These are phyloP conservation scores for Petunia secreta DNA, from an alignment of 257 asterid species.

Conservation along the genomic window DNA sequence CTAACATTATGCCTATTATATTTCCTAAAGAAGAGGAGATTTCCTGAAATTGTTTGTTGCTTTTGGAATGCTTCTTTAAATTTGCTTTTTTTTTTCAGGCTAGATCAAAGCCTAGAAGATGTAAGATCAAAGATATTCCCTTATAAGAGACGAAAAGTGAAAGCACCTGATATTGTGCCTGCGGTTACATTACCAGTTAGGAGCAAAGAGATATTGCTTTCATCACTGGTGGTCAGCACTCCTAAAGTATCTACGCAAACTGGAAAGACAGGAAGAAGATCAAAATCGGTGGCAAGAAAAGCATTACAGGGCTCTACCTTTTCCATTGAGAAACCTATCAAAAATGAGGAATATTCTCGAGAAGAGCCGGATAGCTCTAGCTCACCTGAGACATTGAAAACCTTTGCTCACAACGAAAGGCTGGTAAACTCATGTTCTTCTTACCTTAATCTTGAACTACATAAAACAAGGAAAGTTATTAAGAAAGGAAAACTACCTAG, in stretches of 20 bases:
- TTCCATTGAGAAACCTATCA: slow-evolving; percentile 72
- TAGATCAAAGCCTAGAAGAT: slow-evolving; percentile 90
- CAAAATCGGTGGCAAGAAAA: slow-evolving; percentile 81
- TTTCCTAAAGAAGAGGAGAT: background rate
- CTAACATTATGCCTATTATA: background rate
- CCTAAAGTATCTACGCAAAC: slow-evolving; percentile 83
- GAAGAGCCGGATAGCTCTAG: slow-evolving; percentile 81
- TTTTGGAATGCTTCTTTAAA: background rate
- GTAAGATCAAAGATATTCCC: slow-evolving; percentile 90
- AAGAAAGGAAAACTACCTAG: background rate
- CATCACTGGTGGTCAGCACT: slow-evolving; percentile 88
- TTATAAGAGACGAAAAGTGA: slow-evolving; percentile 71
- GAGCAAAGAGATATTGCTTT: slow-evolving; percentile 97
- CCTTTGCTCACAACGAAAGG: slow-evolving; percentile 54
- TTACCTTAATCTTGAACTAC: background rate
- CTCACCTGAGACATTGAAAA: slow-evolving; percentile 71
- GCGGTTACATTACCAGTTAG: slow-evolving; percentile 74
- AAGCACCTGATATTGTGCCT: slow-evolving; percentile 66
- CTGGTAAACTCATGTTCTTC: slow-evolving; percentile 55
- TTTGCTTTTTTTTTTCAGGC: slow-evolving; percentile 50
- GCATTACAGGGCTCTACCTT: slow-evolving; percentile 72
- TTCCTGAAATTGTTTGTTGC: background rate
- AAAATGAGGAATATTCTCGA: slow-evolving; percentile 64
- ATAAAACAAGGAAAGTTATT: background rate
- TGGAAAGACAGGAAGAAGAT: slow-evolving; percentile 90